A percentile compares a stretch with the other conserved stretches of the same genome.
These are phyloP conservation scores for Puccinia hordei DNA, from an alignment of 1,284 basidiomycete genomes.

Conservation along the genomic window DNA sequence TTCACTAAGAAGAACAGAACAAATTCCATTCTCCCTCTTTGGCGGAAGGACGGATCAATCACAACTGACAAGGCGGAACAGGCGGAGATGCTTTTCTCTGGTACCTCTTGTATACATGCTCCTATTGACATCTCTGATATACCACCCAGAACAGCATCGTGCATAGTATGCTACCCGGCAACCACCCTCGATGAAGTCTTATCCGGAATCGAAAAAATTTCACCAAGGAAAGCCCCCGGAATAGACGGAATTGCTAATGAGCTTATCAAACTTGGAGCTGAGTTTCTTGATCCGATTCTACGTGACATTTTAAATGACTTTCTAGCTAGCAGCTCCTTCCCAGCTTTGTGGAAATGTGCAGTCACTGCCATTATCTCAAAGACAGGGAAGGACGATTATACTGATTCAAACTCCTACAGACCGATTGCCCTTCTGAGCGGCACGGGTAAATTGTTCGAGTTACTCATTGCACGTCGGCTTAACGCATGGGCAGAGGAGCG, in stretches of 20 bases:
- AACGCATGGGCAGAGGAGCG: neutral
- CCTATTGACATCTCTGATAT: neutral
- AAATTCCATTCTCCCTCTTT: neutral
- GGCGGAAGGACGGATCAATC: neutral
- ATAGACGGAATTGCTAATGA: conserved; percentile 10
- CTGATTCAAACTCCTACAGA: conserved; percentile 1
- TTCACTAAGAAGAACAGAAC: neutral
- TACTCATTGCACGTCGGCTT: neutral
- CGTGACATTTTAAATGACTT: neutral
- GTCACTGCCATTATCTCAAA: neutral
- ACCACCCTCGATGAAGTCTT: neutral
- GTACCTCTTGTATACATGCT: neutral
- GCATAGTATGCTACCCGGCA: neutral
- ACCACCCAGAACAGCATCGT: too few species aligned
- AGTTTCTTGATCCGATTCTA: neutral
- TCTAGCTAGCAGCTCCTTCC: neutral
- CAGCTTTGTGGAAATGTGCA: neutral
- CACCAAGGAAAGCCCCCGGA: conserved; percentile 15
- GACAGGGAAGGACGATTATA: conserved; percentile 15
- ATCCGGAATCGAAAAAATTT: neutral
- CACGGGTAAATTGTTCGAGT: conserved; percentile 8
- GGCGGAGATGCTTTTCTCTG: neutral
- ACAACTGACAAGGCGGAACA: neutral
- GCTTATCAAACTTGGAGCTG: neutral
- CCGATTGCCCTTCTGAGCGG: conserved; percentile 17